Evolutionary conservation across 2,329 filamentous ascomycete species (phyloP), one percentile per base, ranked within the genome.

Genomic region (Arthrinium phaeospermum): DNA sequence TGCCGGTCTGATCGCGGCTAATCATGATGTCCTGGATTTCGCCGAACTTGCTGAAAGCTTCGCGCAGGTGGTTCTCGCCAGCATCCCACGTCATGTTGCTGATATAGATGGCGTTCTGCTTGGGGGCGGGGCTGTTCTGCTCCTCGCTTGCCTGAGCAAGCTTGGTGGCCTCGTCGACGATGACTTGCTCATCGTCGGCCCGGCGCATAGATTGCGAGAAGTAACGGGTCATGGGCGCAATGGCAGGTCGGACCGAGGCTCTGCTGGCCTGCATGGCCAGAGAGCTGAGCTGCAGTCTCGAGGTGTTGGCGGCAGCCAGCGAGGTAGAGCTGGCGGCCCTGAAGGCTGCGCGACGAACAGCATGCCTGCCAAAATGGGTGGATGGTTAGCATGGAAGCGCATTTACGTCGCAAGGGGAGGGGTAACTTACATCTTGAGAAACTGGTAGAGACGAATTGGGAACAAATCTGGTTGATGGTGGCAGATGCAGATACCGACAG

Each of bases 81-180:
- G 92, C 87, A 78, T 94, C 91, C 79, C 90, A 94, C 80, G 90
- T 91, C 67, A 94, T 82, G 81, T 94, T 94, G 73, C 91, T 91
- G 74, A 94, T 79, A 77, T 92, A 94, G 73, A 94, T 76, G 10
- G 84, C 87, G 67, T 45, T n/a, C 71, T 22, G 4, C 49, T 49
- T 13, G 19, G 70, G 16, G 3, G 30, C 27, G 64, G 47, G 27
- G 1, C 46, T 22, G 24, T 12, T 57, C 49, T 72, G 24, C 70
- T 69, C 64, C 27, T 46, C 67, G 61, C 67, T 53, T 7, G 61
- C 27, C 24, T 71, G 68, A 12, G 49, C 30, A 47, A 71, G 69
- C 61, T 61, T 57, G 27, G 53, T 69, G 67, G 69, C 70, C 24
- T 74, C 72, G 34, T 75, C 73, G 1, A 71, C 72, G 13, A 47